Conservation (phyloP, 306 rosid species). For the Citrullus mucosospermus region DNA sequence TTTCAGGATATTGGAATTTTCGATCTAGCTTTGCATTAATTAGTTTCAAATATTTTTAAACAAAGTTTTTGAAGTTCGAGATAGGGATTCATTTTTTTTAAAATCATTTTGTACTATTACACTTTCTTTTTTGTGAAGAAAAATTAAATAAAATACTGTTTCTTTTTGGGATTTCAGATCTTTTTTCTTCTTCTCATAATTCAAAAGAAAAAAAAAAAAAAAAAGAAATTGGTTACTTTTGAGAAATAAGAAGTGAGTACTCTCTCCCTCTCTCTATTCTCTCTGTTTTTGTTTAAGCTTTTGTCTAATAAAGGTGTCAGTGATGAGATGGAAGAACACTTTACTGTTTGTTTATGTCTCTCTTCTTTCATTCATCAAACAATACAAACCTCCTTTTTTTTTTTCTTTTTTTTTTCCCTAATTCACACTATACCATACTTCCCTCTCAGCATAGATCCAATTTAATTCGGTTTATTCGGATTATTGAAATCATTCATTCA, state of each 20-base stretch:
- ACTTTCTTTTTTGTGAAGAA: neutral
- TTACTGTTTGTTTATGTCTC: neutral
- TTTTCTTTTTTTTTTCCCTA: no score
- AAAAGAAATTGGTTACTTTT: neutral
- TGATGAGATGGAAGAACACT: slow-evolving; percentile 1
- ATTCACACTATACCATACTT: no score
- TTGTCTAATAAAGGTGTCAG: slow-evolving; percentile 3
- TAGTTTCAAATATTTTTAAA: neutral
- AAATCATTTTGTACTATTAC: neutral
- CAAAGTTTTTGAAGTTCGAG: neutral
- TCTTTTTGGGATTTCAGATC: neutral
- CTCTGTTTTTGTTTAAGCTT: neutral
- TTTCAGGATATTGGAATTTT: neutral
- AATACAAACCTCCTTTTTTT: neutral
- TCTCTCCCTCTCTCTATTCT: no score
- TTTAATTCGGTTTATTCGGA: no score
- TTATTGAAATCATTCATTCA: no score
- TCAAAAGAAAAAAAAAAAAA: no score
- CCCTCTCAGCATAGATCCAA: no score
- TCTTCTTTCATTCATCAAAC: neutral
- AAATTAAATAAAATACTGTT: neutral
- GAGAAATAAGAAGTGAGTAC: neutral
- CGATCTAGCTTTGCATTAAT: neutral
- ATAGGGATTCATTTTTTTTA: neutral
- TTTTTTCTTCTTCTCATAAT: no score